Base-by-base conservation (phyloP, 306 rosid genomes). In the Pachyrhizus erosus region DNA sequence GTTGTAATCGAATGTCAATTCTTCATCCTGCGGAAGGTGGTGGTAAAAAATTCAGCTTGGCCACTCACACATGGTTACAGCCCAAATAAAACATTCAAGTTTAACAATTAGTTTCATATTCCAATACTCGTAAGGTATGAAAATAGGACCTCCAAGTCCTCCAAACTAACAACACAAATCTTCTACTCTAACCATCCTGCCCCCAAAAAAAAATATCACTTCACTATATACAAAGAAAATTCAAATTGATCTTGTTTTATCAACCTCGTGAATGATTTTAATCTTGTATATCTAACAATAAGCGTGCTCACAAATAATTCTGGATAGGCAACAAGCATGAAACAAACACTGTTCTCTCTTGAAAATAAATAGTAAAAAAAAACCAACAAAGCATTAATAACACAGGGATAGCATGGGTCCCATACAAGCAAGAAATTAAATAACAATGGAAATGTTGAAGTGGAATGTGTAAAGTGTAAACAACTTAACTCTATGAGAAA, bases 1-100 rank as follows among this genome's bases (percentile, higher is more conserved):
- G 88, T 96, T 96, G 95, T 96, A 96, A 90, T 96, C 98, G 82
- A 96, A 96, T 27, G 99, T 96, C 92, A 96, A 92, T 87, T 96
- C 99, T 90, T 96, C 99, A 84, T 88, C 99, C 99, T 96, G 91
- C 73, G 66, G 65, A 78, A 77, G 76, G 86, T 73, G 51, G 61
- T 77, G 15, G 52, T 57, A 45, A 75, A 74, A 83, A 40, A 10
- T 62, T 80, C 68, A 87, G 71, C 26, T 60, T 40, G 45, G 24
- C 31, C 71, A 31, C 55, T 49, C 43, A 20, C 11, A 42, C 39
- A 73, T 67, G 84, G 80, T 64, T 77, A 73, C n/a, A 64, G 23
- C 55, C 46, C 60, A 57, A 54, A 86, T 20, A 57, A 64, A 83
- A 82, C 9, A 83, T n/a, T 20, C 5, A n/a, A 18, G 9, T 4